Percentiles rank a stretch among this genome's conserved stretches.
phyloP scores from a whole-genome alignment of 116 monocot species.

The Iris pallida region DNA sequence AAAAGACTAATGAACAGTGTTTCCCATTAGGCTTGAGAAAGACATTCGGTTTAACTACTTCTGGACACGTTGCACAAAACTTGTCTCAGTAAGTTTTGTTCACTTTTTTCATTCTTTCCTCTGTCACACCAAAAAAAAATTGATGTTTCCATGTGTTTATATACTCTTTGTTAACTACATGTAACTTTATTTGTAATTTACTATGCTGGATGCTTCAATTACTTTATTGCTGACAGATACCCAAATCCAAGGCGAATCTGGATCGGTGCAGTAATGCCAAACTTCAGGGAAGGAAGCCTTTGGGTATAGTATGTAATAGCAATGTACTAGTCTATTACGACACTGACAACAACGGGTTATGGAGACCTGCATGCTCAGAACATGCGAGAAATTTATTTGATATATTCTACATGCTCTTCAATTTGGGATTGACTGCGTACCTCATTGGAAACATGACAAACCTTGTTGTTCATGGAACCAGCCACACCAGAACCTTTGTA shows the following conservation, averaged over 20 bases:
- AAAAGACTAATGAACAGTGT: not conserved
- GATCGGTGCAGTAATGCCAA: slow-evolving; percentile 58
- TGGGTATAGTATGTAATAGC: slow-evolving; percentile 74
- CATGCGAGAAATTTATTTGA: slow-evolving; percentile 60
- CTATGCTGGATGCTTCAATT: slow-evolving; percentile 74
- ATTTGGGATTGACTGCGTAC: slow-evolving; percentile 75
- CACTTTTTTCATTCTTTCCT: not conserved
- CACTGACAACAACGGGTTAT: slow-evolving; percentile 74
- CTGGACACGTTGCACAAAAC: slow-evolving; percentile 72
- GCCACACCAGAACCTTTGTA: slow-evolving; percentile 73
- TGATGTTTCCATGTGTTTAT: no score
- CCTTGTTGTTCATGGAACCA: slow-evolving; percentile 61
- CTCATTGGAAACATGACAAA: slow-evolving; percentile 91
- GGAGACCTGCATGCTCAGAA: slow-evolving; percentile 81
- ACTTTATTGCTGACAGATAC: slow-evolving; percentile 67
- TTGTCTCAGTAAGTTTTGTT: slow-evolving; percentile 35
- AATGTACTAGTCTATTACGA: slow-evolving; percentile 88
- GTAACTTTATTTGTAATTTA: slow-evolving; percentile 70
- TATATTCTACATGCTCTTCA: slow-evolving; percentile 77
- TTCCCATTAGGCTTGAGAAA: slow-evolving; percentile 56
- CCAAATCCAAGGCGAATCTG: slow-evolving; percentile 54
- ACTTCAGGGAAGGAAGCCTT: slow-evolving; percentile 45
- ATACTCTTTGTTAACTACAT: slow-evolving; percentile 23
- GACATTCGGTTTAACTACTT: slow-evolving; percentile 79
- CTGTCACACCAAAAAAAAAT: no score